Evolutionary conservation across 164 flowering plant genomes (phyloP).

Genomic region (Annona cherimola): DNA sequence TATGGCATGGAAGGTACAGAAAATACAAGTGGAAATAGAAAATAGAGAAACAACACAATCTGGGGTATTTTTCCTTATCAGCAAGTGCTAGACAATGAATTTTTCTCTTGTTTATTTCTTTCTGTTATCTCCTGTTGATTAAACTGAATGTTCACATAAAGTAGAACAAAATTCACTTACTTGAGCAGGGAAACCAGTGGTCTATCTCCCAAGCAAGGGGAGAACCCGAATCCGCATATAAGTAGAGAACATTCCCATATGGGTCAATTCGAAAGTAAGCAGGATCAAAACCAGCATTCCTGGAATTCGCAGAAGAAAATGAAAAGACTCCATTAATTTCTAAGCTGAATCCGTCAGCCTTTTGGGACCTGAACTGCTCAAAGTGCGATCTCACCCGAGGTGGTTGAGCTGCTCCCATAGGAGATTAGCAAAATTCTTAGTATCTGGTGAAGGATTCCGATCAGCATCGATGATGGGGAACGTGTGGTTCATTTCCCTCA

Average conservation of each 20-base stretch:
- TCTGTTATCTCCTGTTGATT: not conserved
- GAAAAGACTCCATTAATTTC: constrained; percentile 1
- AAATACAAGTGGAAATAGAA: not conserved
- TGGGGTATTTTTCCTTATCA: not conserved
- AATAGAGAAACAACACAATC: not conserved
- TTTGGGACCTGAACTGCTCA: not conserved
- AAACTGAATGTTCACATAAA: not conserved
- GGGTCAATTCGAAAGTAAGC: constrained; percentile 70
- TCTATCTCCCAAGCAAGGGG: constrained; percentile 94
- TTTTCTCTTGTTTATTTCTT: no score
- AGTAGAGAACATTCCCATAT: constrained; percentile 80
- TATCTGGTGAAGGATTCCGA: constrained; percentile 57
- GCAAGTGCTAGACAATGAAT: no score
- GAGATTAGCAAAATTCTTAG: constrained; percentile 54
- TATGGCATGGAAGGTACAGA: not conserved
- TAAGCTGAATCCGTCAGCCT: not conserved
- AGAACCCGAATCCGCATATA: constrained; percentile 69
- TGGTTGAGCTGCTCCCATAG: constrained; percentile 88
- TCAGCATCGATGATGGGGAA: constrained; percentile 68
- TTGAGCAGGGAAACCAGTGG: constrained; percentile 91
- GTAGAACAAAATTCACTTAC: constrained; percentile 26
- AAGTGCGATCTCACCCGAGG: constrained; percentile 48
- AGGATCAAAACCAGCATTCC: constrained; percentile 96
- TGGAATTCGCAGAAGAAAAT: constrained; percentile 19
- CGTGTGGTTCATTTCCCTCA: constrained; percentile 52